Percentiles rank a stretch among this genome's conserved stretches.
Evolutionary conservation across 345 rosid species (phyloP).

Genomic region (Brassica incana): DNA sequence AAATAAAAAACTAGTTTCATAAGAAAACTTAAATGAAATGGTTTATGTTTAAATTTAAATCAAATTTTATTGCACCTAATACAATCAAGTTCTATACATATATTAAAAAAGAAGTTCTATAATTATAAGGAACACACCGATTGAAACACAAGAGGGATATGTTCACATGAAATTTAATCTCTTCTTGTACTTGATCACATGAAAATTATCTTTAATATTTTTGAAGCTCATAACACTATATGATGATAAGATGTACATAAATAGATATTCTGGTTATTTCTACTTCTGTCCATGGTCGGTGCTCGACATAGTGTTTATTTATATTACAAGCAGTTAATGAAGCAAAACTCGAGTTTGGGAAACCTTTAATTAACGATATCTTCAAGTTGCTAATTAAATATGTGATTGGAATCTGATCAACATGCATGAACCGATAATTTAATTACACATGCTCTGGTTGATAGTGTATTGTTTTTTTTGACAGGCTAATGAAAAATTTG

Average conservation of each 20-base stretch:
- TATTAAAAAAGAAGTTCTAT: not conserved
- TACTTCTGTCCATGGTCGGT: constrained; percentile 38
- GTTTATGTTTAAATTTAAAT: not conserved
- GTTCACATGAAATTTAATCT: constrained; percentile 71
- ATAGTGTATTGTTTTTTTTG: constrained; percentile 26
- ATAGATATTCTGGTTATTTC: constrained; percentile 21
- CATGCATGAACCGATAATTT: constrained; percentile 14
- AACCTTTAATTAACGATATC: constrained; percentile 25
- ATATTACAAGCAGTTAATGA: constrained; percentile 29
- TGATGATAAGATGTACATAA: constrained; percentile 28
- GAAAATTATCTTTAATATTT: constrained; percentile 45
- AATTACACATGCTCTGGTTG: not conserved
- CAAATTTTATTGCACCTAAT: not conserved
- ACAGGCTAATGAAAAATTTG: constrained; percentile 68
- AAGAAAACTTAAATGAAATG: not conserved
- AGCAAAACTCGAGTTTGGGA: not conserved
- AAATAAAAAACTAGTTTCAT: not conserved
- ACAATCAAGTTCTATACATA: not conserved
- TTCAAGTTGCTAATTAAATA: constrained; percentile 27
- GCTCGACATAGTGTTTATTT: constrained; percentile 18
- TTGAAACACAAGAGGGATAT: constrained; percentile 31
- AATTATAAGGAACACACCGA: not conserved
- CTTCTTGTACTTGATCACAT: constrained; percentile 46
- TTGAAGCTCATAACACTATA: constrained; percentile 19
- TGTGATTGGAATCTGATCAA: constrained; percentile 36